Evolutionary conservation across 2,329 filamentous ascomycete genomes (phyloP).

Genomic region (Metarhizium rileyi): DNA sequence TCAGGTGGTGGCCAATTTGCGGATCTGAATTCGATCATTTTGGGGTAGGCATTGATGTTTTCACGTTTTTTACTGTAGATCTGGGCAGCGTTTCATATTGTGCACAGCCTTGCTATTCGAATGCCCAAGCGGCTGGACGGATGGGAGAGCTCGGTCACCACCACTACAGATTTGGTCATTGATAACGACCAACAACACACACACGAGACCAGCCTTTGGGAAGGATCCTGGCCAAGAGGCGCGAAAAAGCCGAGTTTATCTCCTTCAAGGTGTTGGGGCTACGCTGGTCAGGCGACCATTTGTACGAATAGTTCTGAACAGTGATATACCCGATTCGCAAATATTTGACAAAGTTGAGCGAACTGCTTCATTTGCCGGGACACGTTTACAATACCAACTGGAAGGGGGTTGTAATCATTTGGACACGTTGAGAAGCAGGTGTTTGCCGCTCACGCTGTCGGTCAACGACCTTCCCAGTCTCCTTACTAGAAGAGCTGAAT

Average conservation of each 20-base stretch:
- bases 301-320: slow-evolving; percentile 11
- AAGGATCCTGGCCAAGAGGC: background rate
- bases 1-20: background rate
- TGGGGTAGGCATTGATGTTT: background rate
- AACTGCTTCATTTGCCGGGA: too few relatives aligned
- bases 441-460: too few relatives aligned
- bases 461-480: too few relatives aligned
- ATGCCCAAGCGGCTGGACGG: slow-evolving; percentile 2
- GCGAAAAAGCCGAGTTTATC: background rate
- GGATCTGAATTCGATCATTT: background rate
- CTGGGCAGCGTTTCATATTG: slow-evolving; percentile 12
- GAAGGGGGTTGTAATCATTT: too few relatives aligned
- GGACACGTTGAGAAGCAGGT: too few relatives aligned
- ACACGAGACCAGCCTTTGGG: background rate
- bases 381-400: too few relatives aligned
- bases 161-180: background rate
- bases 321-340: slow-evolving; percentile 11
- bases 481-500: too few relatives aligned
- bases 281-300: background rate
- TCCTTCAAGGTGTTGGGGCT: background rate
- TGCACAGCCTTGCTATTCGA: background rate
- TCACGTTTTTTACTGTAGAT: slow-evolving; percentile 1
- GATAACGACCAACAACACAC: background rate
- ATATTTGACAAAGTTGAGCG: background rate
- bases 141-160: background rate